A percentile compares a stretch with the other conserved stretches of the same genome.
phyloP scores from a whole-genome alignment of 1,284 basidiomycete genomes.

The Cutaneotrichosporon sp. region DNA sequence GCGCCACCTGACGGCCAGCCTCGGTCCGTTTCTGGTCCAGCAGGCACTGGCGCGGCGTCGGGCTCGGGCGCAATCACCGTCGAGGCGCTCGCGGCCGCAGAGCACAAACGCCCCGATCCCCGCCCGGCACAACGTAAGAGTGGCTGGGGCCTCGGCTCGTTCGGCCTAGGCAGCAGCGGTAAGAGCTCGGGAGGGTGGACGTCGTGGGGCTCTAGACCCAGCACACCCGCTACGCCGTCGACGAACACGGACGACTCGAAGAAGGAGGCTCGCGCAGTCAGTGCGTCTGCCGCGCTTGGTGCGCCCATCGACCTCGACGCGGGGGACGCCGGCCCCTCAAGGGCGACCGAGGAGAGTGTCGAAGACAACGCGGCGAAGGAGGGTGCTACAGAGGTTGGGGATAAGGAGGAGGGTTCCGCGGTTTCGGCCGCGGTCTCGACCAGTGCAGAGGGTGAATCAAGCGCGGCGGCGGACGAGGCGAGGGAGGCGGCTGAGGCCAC shows the following conservation, averaged over 20 bases:
- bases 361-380: neutral
- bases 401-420: too few species aligned
- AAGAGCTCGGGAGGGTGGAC: neutral
- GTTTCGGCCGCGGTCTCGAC: too few species aligned
- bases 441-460: too few species aligned
- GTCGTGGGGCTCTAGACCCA: slow-evolving; percentile 5
- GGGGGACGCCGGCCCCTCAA: neutral
- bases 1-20: slow-evolving; percentile 1
- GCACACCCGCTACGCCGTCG: neutral
- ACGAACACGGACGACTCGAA: neutral
- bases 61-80: neutral
- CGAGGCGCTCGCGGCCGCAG: slow-evolving; percentile 1
- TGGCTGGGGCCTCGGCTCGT: slow-evolving; percentile 11
- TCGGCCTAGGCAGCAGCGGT: slow-evolving; percentile 8
- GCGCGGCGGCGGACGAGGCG: too few species aligned
- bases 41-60: neutral
- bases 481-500: too few species aligned
- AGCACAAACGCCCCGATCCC: neutral
- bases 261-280: neutral
- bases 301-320: slow-evolving; percentile 2
- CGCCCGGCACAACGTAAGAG: slow-evolving; percentile 7
- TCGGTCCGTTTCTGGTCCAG: too few species aligned
- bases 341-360: neutral
- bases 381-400: neutral
- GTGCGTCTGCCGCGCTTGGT: neutral